Base-by-base conservation (phyloP, 495 filamentous ascomycete species). In the Hypoxylon fragiforme region DNA sequence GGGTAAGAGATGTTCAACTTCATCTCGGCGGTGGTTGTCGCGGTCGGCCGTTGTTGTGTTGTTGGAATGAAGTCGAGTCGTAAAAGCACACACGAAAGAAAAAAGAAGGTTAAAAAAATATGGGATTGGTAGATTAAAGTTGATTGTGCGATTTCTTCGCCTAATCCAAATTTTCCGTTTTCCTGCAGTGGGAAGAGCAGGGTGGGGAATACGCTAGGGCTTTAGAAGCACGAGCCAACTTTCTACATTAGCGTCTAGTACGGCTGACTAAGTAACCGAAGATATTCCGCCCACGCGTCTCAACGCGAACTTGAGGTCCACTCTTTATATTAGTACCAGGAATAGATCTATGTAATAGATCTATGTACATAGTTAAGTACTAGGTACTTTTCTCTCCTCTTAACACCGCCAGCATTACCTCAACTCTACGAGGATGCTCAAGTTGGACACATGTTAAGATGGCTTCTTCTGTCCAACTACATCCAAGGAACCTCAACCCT, bases 1-100 rank as follows among this genome's bases (percentile, higher is more conserved):
- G 95, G 94, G 83, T 89, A 91, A 76, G 89, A 95, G 79, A 96
- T 92, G 85, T 96, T 95, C 82, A 95, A 82, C 88, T 95, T 89
- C 87, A 89, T 90, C 81, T 65, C 58, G 62, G 44, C 71, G 77
- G 64, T 62, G 68, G 52, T 57, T 48, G 61, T 64, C 60, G 62
- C 50, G 51, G 57, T 4, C 63, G 52, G 62, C 58, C 62, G 48
- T 49, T 56, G 51, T 45, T 54, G 50, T 45, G 50, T 64, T 64
- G 54, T 38, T 52, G 30, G 47, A 28, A 54, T 41, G 57, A 66
- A 61, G 65, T 61, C 63, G 55, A 62, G 54, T 57, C 62, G 61
- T 60, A 45, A 53, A 34, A 21, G 37, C 22, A 32, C n/a, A n/a
- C n/a, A 54, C 46, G 24, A 28, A 28, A 28, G 24, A 9, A 28